Evolutionary conservation across 257 asterid genomes (phyloP).

Genomic region (Solanum infundibuliforme): DNA sequence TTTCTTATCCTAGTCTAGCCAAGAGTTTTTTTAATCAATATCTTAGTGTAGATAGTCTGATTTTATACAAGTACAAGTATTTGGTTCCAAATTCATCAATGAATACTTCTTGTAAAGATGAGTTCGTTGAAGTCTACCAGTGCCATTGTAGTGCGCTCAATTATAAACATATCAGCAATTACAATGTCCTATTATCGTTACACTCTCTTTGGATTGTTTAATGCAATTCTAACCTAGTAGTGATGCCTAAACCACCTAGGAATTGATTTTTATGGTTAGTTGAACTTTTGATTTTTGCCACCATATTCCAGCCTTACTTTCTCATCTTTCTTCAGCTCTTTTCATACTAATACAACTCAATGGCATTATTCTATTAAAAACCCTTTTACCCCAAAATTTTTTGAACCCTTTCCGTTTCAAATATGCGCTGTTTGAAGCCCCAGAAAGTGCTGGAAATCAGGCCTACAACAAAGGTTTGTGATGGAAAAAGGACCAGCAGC

Average conservation of each 20-base stretch:
- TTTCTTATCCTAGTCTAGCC: not conserved
- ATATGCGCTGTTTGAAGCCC: not conserved
- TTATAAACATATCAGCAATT: not conserved
- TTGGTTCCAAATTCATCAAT: not conserved
- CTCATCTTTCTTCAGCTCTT: not conserved
- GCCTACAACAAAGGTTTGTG: not conserved
- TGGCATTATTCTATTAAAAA: not conserved
- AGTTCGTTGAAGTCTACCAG: not conserved
- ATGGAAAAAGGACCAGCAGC: not conserved
- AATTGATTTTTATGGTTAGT: not conserved
- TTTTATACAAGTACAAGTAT: not conserved
- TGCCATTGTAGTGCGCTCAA: not conserved
- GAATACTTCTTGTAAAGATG: not conserved
- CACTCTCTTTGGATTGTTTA: not conserved
- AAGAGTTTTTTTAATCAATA: not conserved
- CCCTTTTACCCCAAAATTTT: not conserved
- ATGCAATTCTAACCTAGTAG: not conserved
- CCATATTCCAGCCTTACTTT: not conserved
- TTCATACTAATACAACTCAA: not conserved
- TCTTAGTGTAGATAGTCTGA: not conserved
- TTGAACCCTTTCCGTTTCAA: not conserved
- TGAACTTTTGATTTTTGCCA: not conserved
- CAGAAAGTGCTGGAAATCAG: not conserved
- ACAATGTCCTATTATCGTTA: not conserved
- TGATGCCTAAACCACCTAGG: not conserved